Base-by-base conservation (phyloP, 768 basidiomycete genomes). In the Cystobasidium ongulense region DNA sequence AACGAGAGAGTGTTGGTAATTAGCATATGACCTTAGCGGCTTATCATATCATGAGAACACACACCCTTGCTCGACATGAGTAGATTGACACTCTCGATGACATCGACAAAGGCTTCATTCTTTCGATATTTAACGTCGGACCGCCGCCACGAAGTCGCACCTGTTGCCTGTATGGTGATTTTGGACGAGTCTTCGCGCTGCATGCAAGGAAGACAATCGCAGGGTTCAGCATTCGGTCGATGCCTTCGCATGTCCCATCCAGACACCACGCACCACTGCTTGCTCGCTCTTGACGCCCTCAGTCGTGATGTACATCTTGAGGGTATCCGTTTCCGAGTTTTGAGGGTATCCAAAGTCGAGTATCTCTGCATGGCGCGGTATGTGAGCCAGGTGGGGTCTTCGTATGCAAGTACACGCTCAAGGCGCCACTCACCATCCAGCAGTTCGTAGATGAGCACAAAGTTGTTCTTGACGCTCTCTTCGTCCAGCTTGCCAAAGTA, bases 101-200 rank as follows among this genome's bases (percentile, higher is more conserved):
- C 96, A 80, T 99, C 96, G n/a, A 99, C 95, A 77, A 98, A 99
- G 0, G 96, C 96, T 80, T 99, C 96, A 77, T 99, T 99, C 86
- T 98, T 99, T 84, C 96, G 90, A 82, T 99, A 98, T 81, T 94
- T 95, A 79, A 98, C 94, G 79, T 97, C 96, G 18, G 87, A 89
- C 72, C 94, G 85, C 50, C 96, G 84, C 96, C 96, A 99, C 80
- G 89, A 95, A 36, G 90, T 97, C 33, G 91, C 89, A 0, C 96
- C 96, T 0, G 96, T 99, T 10, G 96, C 95, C 84, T 99, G 96
- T 11, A 87, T 88, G 0, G 96, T 98, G 75, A 99, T 98, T 81
- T 93, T 96, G 17, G 92, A 90, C 23, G 93, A 95, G 78, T 97
- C 94, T 81, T 98, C 96, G 8, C 84, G 75, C 92, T 95, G 72